These are phyloP conservation scores for Kwoniella dejecticola DNA, from an alignment of 768 basidiomycete species.

Conservation along the genomic window DNA sequence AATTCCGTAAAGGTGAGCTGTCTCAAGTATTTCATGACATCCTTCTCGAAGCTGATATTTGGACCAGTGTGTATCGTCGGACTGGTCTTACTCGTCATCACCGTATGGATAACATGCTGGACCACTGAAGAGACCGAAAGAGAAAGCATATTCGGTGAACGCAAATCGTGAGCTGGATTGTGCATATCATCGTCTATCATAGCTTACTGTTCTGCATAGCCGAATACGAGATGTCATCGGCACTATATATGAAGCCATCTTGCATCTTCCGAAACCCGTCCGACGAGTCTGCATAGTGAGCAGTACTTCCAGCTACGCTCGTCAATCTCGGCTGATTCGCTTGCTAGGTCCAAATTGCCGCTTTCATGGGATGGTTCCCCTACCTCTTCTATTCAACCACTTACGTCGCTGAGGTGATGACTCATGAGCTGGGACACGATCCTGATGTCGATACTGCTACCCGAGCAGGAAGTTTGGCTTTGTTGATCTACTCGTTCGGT, in stretches of 20 bases:
- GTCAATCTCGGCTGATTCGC: no score
- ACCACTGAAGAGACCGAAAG: constrained; percentile 70
- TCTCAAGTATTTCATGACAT: no score
- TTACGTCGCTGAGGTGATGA: constrained; percentile 93
- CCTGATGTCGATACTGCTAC: constrained; percentile 83
- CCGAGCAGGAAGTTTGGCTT: constrained; percentile 79
- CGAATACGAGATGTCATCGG: constrained; percentile 71
- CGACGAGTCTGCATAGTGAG: constrained; percentile 74
- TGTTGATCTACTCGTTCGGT: constrained; percentile 90
- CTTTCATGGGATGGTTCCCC: constrained; percentile 98
- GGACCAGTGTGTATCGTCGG: constrained; percentile 79
- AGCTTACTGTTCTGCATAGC: constrained; percentile 53
- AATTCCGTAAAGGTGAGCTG: constrained; percentile 74
- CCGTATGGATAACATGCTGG: constrained; percentile 85
- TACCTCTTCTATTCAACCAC: constrained; percentile 89
- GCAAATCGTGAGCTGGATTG: constrained; percentile 46
- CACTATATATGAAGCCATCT: constrained; percentile 73
- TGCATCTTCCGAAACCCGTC: constrained; percentile 78
- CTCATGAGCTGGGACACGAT: constrained; percentile 69
- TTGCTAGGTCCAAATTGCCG: constrained; percentile 90
- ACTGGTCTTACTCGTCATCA: constrained; percentile 72
- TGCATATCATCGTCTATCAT: not conserved
- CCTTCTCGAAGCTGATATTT: no score
- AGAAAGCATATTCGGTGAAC: constrained; percentile 56
- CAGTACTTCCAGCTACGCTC: no score